A percentile compares a stretch with the other conserved stretches of the same genome.
Conservation (phyloP, 306 rosid species). For the barrel medic (Medicago truncatula) region DNA sequence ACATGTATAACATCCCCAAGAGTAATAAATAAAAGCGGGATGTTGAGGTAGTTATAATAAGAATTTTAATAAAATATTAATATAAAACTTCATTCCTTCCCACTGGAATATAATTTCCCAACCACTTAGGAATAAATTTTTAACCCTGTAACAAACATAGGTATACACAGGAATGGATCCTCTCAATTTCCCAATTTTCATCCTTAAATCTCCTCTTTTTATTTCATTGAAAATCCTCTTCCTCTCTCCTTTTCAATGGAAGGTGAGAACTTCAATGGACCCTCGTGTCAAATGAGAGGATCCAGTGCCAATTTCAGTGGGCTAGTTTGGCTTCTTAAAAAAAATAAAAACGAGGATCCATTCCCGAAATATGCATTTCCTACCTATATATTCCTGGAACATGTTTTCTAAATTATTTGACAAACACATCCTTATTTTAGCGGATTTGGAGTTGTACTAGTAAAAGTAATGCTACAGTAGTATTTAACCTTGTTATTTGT, state of each 20-base stretch:
- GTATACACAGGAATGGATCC: background rate
- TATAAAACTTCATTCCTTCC: background rate
- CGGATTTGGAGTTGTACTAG: background rate
- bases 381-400: background rate
- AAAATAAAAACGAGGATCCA: background rate
- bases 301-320: background rate
- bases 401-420: constrained; percentile 5
- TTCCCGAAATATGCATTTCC: background rate
- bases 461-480: constrained; percentile 12
- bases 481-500: constrained; percentile 2
- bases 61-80: background rate
- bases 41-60: background rate
- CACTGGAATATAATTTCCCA: background rate
- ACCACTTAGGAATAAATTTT: background rate
- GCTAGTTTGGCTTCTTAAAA: too few species aligned
- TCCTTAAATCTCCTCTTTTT: background rate
- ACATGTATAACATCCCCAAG: background rate
- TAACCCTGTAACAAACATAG: background rate
- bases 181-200: background rate
- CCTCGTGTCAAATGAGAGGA: background rate
- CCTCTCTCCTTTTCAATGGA: background rate
- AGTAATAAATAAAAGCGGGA: constrained; percentile 1
- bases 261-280: background rate
- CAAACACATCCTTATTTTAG: background rate
- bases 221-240: background rate